phyloP scores from a whole-genome alignment of 108 stramenopile species.

The Nitzschia inconspicua region DNA sequence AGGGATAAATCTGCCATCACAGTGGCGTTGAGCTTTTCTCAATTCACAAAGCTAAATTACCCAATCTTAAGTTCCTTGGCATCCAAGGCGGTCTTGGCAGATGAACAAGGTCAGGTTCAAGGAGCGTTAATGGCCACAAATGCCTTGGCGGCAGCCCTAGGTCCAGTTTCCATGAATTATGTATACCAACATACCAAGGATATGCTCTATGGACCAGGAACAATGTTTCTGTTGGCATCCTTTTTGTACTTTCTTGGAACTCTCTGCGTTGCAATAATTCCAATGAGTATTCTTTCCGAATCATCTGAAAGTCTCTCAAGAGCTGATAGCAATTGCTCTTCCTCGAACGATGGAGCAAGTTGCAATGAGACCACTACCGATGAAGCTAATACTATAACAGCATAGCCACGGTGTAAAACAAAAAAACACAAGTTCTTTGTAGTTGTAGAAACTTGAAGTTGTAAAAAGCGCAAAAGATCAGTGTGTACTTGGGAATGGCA shows the following conservation, averaged over 20 bases:
- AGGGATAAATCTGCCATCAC: constrained; percentile 47
- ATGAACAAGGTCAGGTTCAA: constrained; percentile 78
- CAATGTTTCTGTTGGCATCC: constrained; percentile 76
- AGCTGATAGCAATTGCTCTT: no score
- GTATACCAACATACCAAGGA: constrained; percentile 66
- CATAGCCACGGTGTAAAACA: no score
- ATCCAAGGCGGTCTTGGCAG: constrained; percentile 49
- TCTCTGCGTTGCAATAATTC: constrained; percentile 31
- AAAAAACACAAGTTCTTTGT: no score
- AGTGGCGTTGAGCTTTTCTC: constrained; percentile 56
- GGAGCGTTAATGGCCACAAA: constrained; percentile 68
- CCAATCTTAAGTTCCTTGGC: constrained; percentile 72
- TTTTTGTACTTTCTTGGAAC: constrained; percentile 58
- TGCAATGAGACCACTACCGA: no score
- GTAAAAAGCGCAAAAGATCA: no score
- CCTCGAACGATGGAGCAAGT: no score
- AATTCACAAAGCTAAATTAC: constrained; percentile 63
- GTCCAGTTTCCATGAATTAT: constrained; percentile 60
- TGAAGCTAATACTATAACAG: no score
- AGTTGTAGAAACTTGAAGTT: no score
- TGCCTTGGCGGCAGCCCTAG: constrained; percentile 70
- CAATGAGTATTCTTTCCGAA: no score
- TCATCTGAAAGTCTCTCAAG: no score
- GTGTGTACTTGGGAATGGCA: no score
- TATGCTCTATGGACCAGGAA: constrained; percentile 51